A percentile compares a stretch with the other conserved stretches of the same genome.
Evolutionary conservation across 495 filamentous ascomycete genomes (phyloP).

Genomic region (Penicillium paradoxum): DNA sequence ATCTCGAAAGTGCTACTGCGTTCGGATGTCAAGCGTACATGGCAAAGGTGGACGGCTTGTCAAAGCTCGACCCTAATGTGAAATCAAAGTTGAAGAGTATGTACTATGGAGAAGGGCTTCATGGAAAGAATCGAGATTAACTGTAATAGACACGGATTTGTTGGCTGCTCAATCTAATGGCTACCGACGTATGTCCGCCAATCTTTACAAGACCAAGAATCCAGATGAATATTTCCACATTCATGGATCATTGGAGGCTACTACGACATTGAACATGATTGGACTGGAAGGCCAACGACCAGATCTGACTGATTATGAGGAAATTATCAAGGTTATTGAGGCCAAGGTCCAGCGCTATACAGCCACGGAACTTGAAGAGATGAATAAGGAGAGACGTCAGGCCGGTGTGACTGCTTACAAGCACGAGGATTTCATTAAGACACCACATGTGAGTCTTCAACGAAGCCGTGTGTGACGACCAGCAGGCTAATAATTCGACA

Average conservation of each 20-base stretch:
- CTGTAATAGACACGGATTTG: slow-evolving; percentile 60
- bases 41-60: slow-evolving; percentile 63
- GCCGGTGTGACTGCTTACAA: slow-evolving; percentile 64
- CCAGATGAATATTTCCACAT: slow-evolving; percentile 68
- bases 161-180: slow-evolving; percentile 64
- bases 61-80: slow-evolving; percentile 56
- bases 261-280: slow-evolving; percentile 64
- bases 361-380: slow-evolving; percentile 55
- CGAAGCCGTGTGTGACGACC: slow-evolving; percentile 8
- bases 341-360: slow-evolving; percentile 59
- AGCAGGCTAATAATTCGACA: slow-evolving; percentile 20
- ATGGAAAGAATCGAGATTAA: slow-evolving; percentile 13
- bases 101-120: slow-evolving; percentile 9
- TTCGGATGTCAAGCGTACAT: slow-evolving; percentile 72
- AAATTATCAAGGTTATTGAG: slow-evolving; percentile 64
- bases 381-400: slow-evolving; percentile 58
- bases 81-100: slow-evolving; percentile 59
- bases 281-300: slow-evolving; percentile 59
- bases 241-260: slow-evolving; percentile 71
- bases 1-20: slow-evolving; percentile 57
- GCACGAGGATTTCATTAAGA: slow-evolving; percentile 58
- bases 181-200: slow-evolving; percentile 70
- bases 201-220: slow-evolving; percentile 66
- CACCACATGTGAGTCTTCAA: slow-evolving; percentile 48
- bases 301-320: slow-evolving; percentile 59